Evolutionary conservation across 1,284 basidiomycete species (phyloP), one percentile per base, ranked within the genome.

Genomic region (Puccinia hordei): DNA sequence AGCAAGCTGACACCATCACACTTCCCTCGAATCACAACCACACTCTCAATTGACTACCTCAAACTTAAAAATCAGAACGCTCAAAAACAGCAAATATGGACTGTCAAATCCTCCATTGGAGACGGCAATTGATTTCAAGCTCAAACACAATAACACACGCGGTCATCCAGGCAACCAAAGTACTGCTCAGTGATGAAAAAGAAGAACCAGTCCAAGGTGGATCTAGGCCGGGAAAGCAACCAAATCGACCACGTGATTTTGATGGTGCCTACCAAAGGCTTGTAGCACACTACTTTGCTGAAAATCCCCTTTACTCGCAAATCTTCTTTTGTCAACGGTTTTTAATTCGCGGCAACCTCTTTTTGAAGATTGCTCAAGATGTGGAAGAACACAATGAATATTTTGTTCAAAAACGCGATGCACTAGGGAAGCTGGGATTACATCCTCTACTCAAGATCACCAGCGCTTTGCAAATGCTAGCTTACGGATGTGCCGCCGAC

Each of bases 391-490:
- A 49, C 46, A 17, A 49, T 49, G 2, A 49, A 17, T 61, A 61
- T 19, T 61, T 61, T 35, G 33, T 30, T 13, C 59, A 61, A 24
- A 35, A 27, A 17, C 10, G 24, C 2, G 33, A 61, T 24, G n/a
- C 59, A 15, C 13, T 35, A 2, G 59, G 59, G 3, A 41, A 30
- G 49, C 41, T 38, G 55, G 73, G 73, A 15, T 57, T 74, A 27
- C 41, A 53, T 22, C 27, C 53, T 27, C 27, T 55, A 24, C 73
- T 61, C 27, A 74, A 74, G 55, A 61, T 59, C 33, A 74, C 55
- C 2, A 8, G 35, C 5, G 53, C 73, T 19, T 38, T 74, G 30
- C 33, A 35, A 33, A 30, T 59, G 41, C 46, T 74, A 12, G 24
- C 65, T 9, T 68, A 68, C 19, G 30, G 65, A 35, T 12, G 27